Percentiles rank a stretch among this genome's conserved stretches.
Conservation (phyloP, 805 yeast genomes). For the Nakazawaea laoshanensis region DNA sequence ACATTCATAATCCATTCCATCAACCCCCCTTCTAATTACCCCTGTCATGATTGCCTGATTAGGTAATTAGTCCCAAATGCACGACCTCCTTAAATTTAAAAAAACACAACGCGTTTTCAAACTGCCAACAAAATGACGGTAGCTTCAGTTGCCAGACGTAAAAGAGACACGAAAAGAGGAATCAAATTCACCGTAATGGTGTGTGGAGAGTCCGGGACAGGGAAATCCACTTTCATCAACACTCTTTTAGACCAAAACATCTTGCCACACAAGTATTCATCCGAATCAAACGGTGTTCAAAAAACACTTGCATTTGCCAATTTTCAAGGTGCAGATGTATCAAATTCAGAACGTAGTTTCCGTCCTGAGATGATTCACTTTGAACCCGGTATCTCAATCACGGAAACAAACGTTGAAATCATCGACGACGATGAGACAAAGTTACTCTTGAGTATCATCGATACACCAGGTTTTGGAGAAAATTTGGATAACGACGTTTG, state of each 20-base stretch:
- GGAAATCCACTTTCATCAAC: slow-evolving; percentile 71
- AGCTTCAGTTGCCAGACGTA: slow-evolving; percentile 26
- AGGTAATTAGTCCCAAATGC: too few species aligned
- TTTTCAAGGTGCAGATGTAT: slow-evolving; percentile 48
- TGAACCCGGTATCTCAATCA: slow-evolving; percentile 72
- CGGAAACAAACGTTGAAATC: slow-evolving; percentile 55
- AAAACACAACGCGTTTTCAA: background rate
- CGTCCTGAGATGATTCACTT: slow-evolving; percentile 50
- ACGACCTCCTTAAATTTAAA: too few species aligned
- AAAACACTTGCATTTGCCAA: slow-evolving; percentile 53
- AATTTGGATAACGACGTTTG: slow-evolving; percentile 55
- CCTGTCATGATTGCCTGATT: too few species aligned
- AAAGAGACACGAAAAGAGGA: slow-evolving; percentile 66
- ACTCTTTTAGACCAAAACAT: slow-evolving; percentile 55
- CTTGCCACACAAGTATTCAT: slow-evolving; percentile 44
- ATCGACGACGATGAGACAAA: slow-evolving; percentile 53
- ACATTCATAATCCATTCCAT: too few species aligned
- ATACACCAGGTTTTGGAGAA: slow-evolving; percentile 57
- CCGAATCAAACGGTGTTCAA: slow-evolving; percentile 16
- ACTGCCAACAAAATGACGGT: slow-evolving; percentile 2
- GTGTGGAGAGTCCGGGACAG: slow-evolving; percentile 68
- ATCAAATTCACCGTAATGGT: slow-evolving; percentile 67
- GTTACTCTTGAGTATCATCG: slow-evolving; percentile 44
- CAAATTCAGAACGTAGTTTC: slow-evolving; percentile 50
- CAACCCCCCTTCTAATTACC: too few species aligned